Evolutionary conservation across 345 rosid species (phyloP).

Genomic region (Syzygium aromaticum): DNA sequence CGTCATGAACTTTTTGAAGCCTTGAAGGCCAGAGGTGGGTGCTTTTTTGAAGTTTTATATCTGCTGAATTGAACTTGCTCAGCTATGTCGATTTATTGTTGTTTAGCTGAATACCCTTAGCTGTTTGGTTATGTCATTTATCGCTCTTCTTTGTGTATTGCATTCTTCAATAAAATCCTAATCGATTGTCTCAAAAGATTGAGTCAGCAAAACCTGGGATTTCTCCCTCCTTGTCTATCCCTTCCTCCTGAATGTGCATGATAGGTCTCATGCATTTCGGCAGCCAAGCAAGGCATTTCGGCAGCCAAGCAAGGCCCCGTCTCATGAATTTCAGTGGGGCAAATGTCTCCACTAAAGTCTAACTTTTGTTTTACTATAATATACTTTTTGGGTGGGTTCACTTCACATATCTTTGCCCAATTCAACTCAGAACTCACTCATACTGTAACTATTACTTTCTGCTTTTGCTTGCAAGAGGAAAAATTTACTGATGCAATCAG

Average conservation of each 20-base stretch:
- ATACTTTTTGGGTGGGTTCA: not conserved
- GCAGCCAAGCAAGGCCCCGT: not conserved
- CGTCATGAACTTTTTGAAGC: conserved; percentile 70
- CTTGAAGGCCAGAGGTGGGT: conserved; percentile 37
- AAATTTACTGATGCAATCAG: not conserved
- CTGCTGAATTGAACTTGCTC: not conserved
- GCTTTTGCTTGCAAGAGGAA: not conserved
- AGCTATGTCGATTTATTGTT: not conserved
- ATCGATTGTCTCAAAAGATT: not conserved
- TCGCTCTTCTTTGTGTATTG: not conserved
- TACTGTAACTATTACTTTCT: not conserved
- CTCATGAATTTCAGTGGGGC: not conserved
- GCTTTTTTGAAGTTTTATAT: not conserved
- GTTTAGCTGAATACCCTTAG: not conserved
- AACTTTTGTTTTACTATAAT: not conserved
- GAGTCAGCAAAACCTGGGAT: not conserved
- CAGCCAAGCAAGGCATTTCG: not conserved
- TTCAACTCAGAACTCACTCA: not conserved
- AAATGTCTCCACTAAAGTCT: not conserved
- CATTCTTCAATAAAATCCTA: not conserved
- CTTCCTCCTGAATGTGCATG: not conserved
- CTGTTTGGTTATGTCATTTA: not conserved
- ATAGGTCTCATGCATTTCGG: not conserved
- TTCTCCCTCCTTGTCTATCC: not conserved
- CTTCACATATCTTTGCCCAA: not conserved